phyloP scores from a whole-genome alignment of 2,329 filamentous ascomycete species.

The Aspergillus quadrilineatus region DNA sequence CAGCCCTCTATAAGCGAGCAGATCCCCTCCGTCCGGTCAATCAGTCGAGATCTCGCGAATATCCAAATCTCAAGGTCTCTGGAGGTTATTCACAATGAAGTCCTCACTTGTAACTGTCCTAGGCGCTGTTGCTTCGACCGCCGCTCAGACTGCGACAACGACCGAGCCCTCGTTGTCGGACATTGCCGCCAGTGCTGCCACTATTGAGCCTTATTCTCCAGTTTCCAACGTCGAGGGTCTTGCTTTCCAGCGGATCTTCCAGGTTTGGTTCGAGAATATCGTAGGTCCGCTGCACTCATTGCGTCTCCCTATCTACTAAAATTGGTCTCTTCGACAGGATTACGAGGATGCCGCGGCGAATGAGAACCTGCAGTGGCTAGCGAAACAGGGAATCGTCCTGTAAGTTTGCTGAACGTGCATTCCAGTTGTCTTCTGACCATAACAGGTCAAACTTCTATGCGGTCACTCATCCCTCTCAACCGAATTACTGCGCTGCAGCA shows the following conservation, averaged over 20 bases:
- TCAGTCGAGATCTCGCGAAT: background rate
- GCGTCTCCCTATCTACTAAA: background rate
- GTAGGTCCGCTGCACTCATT: constrained; percentile 33
- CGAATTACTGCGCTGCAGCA: constrained; percentile 70
- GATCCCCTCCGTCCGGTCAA: background rate
- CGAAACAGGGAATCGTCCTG: constrained; percentile 58
- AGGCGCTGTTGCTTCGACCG: constrained; percentile 23
- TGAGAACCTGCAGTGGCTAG: constrained; percentile 35
- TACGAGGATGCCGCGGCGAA: constrained; percentile 65
- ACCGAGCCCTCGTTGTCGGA: constrained; percentile 29
- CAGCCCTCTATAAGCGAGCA: constrained; percentile 8
- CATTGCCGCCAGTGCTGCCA: constrained; percentile 47
- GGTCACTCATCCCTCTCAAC: constrained; percentile 71
- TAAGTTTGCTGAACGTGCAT: constrained; percentile 1
- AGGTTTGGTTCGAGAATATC: constrained; percentile 77
- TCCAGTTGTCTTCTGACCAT: constrained; percentile 1
- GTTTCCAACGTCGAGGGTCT: constrained; percentile 34
- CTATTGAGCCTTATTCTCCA: constrained; percentile 61
- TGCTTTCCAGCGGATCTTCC: constrained; percentile 59
- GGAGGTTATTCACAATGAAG: constrained; percentile 47
- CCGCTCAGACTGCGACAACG: constrained; percentile 28
- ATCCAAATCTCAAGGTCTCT: background rate
- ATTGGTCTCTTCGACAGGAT: constrained; percentile 30
- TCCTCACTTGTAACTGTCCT: constrained; percentile 35
- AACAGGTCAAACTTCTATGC: constrained; percentile 54